Evolutionary conservation across 441 rosid genomes (phyloP), one percentile per base, ranked within the genome.

Genomic region (Populus hybrid): DNA sequence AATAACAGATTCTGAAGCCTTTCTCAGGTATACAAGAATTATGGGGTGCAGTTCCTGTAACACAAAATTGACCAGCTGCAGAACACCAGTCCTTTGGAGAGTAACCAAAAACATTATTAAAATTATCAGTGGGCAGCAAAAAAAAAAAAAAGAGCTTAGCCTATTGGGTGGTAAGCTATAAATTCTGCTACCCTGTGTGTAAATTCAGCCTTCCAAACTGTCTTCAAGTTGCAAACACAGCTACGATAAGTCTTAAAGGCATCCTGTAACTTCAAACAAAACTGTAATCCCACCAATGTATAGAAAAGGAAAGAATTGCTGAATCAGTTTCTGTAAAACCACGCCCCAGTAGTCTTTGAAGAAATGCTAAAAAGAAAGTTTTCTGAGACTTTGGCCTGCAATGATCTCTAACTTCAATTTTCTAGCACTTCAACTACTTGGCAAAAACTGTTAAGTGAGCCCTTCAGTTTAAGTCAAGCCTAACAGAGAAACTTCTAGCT

Each of bases 281-380:
- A 68, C 36, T 72, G 73, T 67, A n/a, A 36, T 32, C 18, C 70
- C 79, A 57, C 75, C 63, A 30, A 30, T 30, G 32, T 30, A 30
- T 30, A 30, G 32, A 30, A 30, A 30, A 3, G 32, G 32, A 30
- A 34, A 30, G 34, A 74, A 42, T 24, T 42, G 68, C 50, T 68
- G 42, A 50, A 64, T 35, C 36, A 65, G 28, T 79, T 75, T 59
- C 76, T 80, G 83, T 68, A 24, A 30, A 24, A 74, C 75, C 75
- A 32, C 24, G 59, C 38, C 38, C 3, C 19, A 63, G 9, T 74
- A 34, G 30, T 71, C 53, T 67, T 59, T 69, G 40, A 50, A 71
- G 10, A 19, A 71, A 42, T 46, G 34, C 18, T 14, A 68, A 68
- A 6, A 26, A 9, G 9, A 32, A 5, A 68, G 71, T 68, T 18